Evolutionary conservation across 1,284 basidiomycete species (phyloP), one percentile per base, ranked within the genome.

Genomic region (Fistulina hepatica): DNA sequence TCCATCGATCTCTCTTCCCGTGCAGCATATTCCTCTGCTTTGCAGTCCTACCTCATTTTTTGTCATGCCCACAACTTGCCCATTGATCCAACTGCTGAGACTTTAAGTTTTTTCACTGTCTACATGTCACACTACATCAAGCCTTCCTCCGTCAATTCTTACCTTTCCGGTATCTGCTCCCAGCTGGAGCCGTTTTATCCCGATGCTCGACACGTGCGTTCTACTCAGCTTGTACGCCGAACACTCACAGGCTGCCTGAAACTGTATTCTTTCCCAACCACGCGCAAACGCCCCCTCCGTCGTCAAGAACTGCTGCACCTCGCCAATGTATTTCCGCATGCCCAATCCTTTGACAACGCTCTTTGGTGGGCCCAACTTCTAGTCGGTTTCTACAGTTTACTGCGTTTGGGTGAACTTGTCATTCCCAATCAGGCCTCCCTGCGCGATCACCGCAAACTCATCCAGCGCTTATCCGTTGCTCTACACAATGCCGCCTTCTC

Each of bases 81-180:
- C 1, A 31, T 60, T 17, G 43, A 55, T 2, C 63, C 61, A 0
- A 60, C 60, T 0, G 15, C 45, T 1, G 55, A 65, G 32, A 61
- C 57, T 0, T 45, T 67, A 0, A 49, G 47, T 9, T 54, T 61
- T 22, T 70, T 52, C 40, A 44, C 51, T 4, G 54, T 60, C 0
- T 70, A 53, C 44, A 63, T 63, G 57, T 61, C 39, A 6, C 49
- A 57, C 28, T 51, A 61, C 23, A 66, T 70, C 49, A 39, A 54
- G 13, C 59, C 60, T 1, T 10, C 20, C 2, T 65, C 65, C 0
- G 59, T 65, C 3, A 39, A 48, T 6, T 44, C 51, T 2, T 69
- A 68, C 48, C 56, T 68, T 0, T 63, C 62, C 0, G 62, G 65
- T 0, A 64, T 67, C n/a, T 53, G 53, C 37, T 53, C 52, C 28